phyloP scores from a whole-genome alignment of 2,329 filamentous ascomycete genomes.

The Pseudogymnoascus sp. region DNA sequence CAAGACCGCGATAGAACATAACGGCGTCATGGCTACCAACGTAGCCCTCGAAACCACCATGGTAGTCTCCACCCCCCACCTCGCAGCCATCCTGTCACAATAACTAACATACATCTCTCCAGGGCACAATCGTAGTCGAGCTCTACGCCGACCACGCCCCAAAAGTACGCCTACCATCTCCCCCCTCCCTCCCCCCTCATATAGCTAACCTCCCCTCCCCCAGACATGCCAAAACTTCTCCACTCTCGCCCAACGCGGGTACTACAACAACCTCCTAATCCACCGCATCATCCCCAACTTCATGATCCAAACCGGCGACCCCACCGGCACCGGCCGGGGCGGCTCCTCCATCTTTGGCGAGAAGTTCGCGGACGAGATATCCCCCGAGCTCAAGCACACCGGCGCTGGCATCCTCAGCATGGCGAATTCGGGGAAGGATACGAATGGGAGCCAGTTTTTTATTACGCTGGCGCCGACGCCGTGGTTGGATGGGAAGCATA shows the following conservation, averaged over 20 bases:
- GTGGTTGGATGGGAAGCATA: conserved; percentile 95
- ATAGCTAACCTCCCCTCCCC: conserved; percentile 9
- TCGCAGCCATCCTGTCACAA: background rate
- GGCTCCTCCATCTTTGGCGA: conserved; percentile 85
- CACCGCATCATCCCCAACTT: conserved; percentile 94
- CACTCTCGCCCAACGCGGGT: conserved; percentile 69
- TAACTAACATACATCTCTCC: conserved; percentile 12
- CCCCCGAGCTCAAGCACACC: conserved; percentile 70
- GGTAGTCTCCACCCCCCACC: conserved; percentile 39
- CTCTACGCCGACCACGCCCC: conserved; percentile 87
- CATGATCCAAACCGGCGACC: conserved; percentile 94
- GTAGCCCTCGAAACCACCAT: conserved; percentile 78
- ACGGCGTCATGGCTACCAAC: conserved; percentile 59
- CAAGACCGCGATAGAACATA: background rate
- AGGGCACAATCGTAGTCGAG: conserved; percentile 81
- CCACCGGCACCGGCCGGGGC: conserved; percentile 85
- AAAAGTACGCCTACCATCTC: conserved; percentile 35
- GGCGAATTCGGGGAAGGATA: conserved; percentile 89
- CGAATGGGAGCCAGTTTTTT: conserved; percentile 94
- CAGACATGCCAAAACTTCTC: conserved; percentile 80
- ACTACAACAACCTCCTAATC: conserved; percentile 81
- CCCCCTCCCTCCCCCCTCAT: background rate
- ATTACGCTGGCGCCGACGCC: conserved; percentile 89
- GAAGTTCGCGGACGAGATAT: conserved; percentile 90
- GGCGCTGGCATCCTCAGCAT: conserved; percentile 91